Conservation (phyloP, 495 filamentous ascomycete species). For the Umbilicaria muhlenbergii region DNA sequence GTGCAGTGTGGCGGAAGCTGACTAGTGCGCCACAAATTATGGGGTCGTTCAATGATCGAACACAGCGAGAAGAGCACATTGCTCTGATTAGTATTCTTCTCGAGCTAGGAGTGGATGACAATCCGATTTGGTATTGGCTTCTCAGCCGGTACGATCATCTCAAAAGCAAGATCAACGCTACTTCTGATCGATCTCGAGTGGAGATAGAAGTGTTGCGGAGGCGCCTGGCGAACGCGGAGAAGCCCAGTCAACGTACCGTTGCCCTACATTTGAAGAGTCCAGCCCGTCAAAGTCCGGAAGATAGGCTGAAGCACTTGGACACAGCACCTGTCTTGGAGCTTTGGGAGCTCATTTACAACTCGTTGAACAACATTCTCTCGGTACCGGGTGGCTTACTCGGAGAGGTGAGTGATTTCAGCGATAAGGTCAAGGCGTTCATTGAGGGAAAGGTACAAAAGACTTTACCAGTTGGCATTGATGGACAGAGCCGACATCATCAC, state of each 20-base stretch:
- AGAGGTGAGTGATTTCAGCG: constrained; percentile 87
- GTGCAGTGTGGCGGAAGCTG: constrained; percentile 71
- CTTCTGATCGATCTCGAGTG: constrained; percentile 67
- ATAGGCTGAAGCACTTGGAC: constrained; percentile 44
- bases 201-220: constrained; percentile 85
- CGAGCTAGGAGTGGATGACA: constrained; percentile 85
- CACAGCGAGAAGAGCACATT: constrained; percentile 65
- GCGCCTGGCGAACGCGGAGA: constrained; percentile 55
- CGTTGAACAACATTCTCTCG: constrained; percentile 52
- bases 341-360: constrained; percentile 71
- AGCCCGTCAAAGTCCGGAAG: constrained; percentile 40
- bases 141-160: constrained; percentile 75
- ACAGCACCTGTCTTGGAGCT: constrained; percentile 64
- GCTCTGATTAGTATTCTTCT: constrained; percentile 74
- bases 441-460: constrained; percentile 68
- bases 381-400: constrained; percentile 64
- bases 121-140: constrained; percentile 92
- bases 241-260: constrained; percentile 48
- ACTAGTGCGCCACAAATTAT: constrained; percentile 37
- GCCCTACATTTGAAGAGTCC: constrained; percentile 60
- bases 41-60: constrained; percentile 29
- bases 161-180: constrained; percentile 62
- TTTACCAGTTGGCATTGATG: constrained; percentile 71
- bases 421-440: constrained; percentile 79
- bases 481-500: constrained; percentile 70